phyloP scores from a whole-genome alignment of 2,329 filamentous ascomycete genomes.

The Phaeomoniella chlamydospora region DNA sequence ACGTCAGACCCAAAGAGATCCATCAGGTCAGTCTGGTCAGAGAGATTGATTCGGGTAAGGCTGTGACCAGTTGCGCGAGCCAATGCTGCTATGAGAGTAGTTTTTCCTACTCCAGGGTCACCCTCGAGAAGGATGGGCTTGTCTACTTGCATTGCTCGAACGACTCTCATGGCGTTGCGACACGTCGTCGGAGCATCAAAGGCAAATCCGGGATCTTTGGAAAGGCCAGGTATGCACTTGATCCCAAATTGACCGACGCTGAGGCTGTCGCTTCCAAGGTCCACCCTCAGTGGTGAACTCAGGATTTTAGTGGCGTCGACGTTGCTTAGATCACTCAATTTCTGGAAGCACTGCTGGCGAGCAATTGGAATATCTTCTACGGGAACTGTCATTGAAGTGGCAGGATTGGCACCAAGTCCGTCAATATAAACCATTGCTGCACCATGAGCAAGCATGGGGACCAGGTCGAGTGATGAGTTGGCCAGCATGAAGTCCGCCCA shows the following conservation, averaged over 20 bases:
- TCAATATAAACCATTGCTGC: constrained; percentile 94
- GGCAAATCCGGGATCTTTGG: constrained; percentile 50
- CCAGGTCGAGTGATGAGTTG: constrained; percentile 31
- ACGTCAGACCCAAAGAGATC: constrained; percentile 95
- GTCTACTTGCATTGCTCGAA: constrained; percentile 72
- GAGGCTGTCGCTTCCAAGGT: constrained; percentile 38
- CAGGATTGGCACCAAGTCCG: constrained; percentile 86
- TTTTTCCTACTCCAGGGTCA: constrained; percentile 96
- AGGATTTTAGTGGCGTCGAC: constrained; percentile 54
- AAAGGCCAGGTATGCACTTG: constrained; percentile 32
- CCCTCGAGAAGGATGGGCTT: constrained; percentile 93
- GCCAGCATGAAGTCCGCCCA: constrained; percentile 90
- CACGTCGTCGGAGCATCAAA: constrained; percentile 83
- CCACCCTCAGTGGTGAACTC: constrained; percentile 44
- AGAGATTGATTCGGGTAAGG: constrained; percentile 88
- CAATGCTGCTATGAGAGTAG: constrained; percentile 75
- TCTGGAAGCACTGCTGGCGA: constrained; percentile 55
- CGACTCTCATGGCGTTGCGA: constrained; percentile 77
- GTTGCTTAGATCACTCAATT: constrained; percentile 53
- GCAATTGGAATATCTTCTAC: constrained; percentile 56
- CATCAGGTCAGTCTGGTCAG: constrained; percentile 94
- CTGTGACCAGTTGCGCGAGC: constrained; percentile 66
- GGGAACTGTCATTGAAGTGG: constrained; percentile 65
- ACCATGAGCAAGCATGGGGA: constrained; percentile 57
- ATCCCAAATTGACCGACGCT: constrained; percentile 65